Evolutionary conservation across 768 basidiomycete genomes (phyloP).

Genomic region (Neoboletus subvelutipes): DNA sequence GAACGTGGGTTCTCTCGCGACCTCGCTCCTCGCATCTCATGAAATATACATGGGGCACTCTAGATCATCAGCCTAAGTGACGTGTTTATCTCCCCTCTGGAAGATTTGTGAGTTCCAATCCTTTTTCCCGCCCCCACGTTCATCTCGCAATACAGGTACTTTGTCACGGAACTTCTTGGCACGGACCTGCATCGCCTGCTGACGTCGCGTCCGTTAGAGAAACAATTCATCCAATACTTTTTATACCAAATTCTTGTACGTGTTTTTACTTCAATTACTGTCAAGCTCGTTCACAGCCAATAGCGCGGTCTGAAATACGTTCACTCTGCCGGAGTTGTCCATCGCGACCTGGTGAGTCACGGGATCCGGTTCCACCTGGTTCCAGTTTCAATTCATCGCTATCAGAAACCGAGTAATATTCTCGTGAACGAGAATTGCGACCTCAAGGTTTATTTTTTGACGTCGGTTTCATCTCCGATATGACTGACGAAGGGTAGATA

Average conservation of each 20-base stretch:
- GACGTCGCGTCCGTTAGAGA: conserved; percentile 95
- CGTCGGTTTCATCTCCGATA: background rate
- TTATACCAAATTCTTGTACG: conserved; percentile 95
- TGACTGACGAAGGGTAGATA: conserved; percentile 53
- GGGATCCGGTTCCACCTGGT: background rate
- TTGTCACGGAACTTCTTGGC: conserved; percentile 96
- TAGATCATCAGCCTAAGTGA: conserved; percentile 98
- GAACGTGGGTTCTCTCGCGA: conserved; percentile 59
- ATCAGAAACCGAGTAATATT: conserved; percentile 97
- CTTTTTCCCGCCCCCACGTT: background rate
- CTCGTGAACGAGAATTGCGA: conserved; percentile 99
- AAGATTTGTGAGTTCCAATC: conserved; percentile 74
- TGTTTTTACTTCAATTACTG: conserved; percentile 10
- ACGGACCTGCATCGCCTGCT: conserved; percentile 97
- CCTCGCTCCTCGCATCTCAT: conserved; percentile 4
- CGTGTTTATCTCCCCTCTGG: conserved; percentile 99
- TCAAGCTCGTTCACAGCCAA: conserved; percentile 8
- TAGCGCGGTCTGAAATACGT: conserved; percentile 99
- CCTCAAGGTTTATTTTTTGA: conserved; percentile 65
- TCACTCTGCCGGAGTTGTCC: conserved; percentile 98
- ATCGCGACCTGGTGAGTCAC: conserved; percentile 81
- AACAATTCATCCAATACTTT: conserved; percentile 99
- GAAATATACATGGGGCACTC: background rate
- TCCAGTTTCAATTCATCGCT: background rate
- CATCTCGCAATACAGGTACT: conserved; percentile 63